phyloP scores from a whole-genome alignment of 2,329 filamentous ascomycete genomes.

The Fusarium piperis region DNA sequence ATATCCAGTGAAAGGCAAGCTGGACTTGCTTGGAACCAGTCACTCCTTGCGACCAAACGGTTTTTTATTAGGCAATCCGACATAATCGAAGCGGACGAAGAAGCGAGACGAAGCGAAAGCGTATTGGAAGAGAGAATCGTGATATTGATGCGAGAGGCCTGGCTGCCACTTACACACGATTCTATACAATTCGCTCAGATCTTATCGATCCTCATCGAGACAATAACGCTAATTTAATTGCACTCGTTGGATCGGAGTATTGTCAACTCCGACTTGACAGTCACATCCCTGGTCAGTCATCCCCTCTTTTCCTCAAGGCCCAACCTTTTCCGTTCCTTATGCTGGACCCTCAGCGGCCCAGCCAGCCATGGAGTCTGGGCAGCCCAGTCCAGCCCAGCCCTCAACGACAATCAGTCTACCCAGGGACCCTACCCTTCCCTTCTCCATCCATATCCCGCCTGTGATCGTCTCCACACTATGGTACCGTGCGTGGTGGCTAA shows the following conservation, averaged over 20 bases:
- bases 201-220: constrained; percentile 38
- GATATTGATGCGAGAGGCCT: constrained; percentile 43
- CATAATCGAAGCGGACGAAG: constrained; percentile 32
- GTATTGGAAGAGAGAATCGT: constrained; percentile 21
- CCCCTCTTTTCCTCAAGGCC: constrained; percentile 13
- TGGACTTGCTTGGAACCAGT: constrained; percentile 67
- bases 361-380: background rate
- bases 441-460: constrained; percentile 40
- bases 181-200: constrained; percentile 38
- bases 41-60: constrained; percentile 52
- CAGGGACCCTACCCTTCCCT: background rate
- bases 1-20: constrained; percentile 63
- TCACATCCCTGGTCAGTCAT: constrained; percentile 26
- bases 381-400: constrained; percentile 20
- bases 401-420: constrained; percentile 24
- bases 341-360: constrained; percentile 29
- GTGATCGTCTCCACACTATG: constrained; percentile 40
- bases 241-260: constrained; percentile 38
- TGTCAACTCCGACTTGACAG: constrained; percentile 28
- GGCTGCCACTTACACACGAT: constrained; percentile 39
- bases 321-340: constrained; percentile 39
- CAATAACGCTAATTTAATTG: constrained; percentile 46
- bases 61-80: constrained; percentile 21
- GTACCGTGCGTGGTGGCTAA: constrained; percentile 25
- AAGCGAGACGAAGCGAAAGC: background rate